Base-by-base conservation (phyloP, 1,139 yeast genomes). In the Lodderomyces jiufengensis region DNA sequence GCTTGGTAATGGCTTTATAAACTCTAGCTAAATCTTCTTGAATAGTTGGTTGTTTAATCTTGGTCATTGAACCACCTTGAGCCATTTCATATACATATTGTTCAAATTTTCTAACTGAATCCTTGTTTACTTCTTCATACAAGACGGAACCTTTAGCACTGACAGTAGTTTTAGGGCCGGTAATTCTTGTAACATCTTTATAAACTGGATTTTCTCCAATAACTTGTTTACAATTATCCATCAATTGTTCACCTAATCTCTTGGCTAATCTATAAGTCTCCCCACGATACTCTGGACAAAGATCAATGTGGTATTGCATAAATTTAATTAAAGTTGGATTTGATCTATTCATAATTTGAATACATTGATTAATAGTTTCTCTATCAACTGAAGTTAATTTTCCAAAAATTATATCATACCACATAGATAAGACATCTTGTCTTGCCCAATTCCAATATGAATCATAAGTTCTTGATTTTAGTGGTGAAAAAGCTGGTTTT, bases 361-460 rank as follows among this genome's bases (percentile, higher is more conserved):
- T 90, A 65, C 98, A 95, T 62, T 90, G 95, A 48, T 90, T 79
- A 43, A 92, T 95, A 46, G 95, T 88, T 69, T 92, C 97, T 61
- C 98, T 82, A 60, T 92, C 97, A 48, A 92, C 84, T 41, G 87
- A 82, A 32, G 82, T 80, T 51, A 92, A 76, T 48, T 86, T 83
- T 57, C 98, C 98, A 61, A 92, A 94, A 53, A 92, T 87, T 53
- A 92, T 87, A 65, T 92, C 97, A 59, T 78, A 92, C 70, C 87
- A 92, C 88, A 92, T 84, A 36, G 90, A 80, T 51, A 92, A 70
- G 44, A 94, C 85, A 61, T 94, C 96, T 70, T 92, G 98, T 66
- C 97, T 85, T 31, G 97, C 97, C 98, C 98, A 92, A 66, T 94
- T 94, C 98, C 98, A 92, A 65, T 90, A 88, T 20, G 97, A 88